These are phyloP conservation scores for Aquilaria malaccensis DNA, from an alignment of 345 rosid species.

Conservation along the genomic window DNA sequence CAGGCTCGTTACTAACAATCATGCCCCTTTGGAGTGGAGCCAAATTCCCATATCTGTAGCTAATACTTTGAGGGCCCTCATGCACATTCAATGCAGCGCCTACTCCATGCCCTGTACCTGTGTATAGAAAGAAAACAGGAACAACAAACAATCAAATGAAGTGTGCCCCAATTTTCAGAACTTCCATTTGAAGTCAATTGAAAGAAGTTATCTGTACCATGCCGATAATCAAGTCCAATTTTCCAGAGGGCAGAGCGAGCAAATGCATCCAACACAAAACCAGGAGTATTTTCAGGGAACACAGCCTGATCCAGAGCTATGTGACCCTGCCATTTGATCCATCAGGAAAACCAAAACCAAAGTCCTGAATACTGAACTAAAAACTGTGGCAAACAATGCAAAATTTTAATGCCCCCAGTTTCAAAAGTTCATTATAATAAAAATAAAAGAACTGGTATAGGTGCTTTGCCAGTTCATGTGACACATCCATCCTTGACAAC, in stretches of 20 bases:
- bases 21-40: conserved; percentile 78
- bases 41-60: conserved; percentile 79
- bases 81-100: conserved; percentile 97
- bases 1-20: conserved; percentile 98
- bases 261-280: conserved; percentile 88
- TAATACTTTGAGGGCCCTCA: conserved; percentile 98
- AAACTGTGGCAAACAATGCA: no score
- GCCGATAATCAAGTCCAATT: conserved; percentile 94
- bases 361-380: background rate
- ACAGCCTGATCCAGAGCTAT: conserved; percentile 93
- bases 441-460: no score
- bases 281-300: conserved; percentile 88
- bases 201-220: conserved; percentile 43
- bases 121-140: conserved; percentile 16
- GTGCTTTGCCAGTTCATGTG: background rate
- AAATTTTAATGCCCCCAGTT: no score
- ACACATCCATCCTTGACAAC: background rate
- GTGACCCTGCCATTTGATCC: conserved; percentile 65
- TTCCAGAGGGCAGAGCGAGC: conserved; percentile 96
- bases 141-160: background rate
- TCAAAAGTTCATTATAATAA: no score
- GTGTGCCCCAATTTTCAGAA: background rate
- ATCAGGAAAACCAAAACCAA: conserved; percentile 10
- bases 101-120: conserved; percentile 96
- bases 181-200: background rate